These are phyloP conservation scores for Hanseniaspora lachancei DNA, from an alignment of 805 yeast genomes.

Conservation along the genomic window DNA sequence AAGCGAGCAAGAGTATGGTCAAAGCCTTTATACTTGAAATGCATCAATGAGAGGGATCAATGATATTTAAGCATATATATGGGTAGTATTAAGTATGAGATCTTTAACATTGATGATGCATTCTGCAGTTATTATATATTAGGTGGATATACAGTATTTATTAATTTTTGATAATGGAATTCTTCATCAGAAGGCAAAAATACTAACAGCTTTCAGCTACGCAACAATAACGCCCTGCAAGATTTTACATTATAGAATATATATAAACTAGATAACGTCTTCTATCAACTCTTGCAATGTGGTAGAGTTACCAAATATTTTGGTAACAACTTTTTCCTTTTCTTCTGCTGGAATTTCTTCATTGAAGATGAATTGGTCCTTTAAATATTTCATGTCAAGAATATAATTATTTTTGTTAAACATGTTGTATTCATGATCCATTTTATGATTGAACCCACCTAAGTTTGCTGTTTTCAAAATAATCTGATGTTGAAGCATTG, in stretches of 20 bases:
- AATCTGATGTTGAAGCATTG: constrained; percentile 76
- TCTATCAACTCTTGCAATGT: constrained; percentile 4
- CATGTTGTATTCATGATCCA: constrained; percentile 35
- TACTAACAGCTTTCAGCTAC: no score
- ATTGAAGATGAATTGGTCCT: constrained; percentile 7
- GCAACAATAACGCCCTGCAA: no score
- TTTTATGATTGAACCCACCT: constrained; percentile 71
- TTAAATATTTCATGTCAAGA: constrained; percentile 9
- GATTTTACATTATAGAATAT: neutral
- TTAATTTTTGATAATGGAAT: no score
- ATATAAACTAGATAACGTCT: constrained; percentile 1
- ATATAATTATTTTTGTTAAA: constrained; percentile 8
- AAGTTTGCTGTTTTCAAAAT: constrained; percentile 59
- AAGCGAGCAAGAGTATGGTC: constrained; percentile 47
- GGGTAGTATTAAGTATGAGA: no score
- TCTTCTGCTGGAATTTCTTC: constrained; percentile 17
- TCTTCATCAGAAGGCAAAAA: no score
- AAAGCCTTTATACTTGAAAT: constrained; percentile 39
- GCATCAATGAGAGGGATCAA: constrained; percentile 38
- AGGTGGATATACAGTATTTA: no score
- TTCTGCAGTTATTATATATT: no score
- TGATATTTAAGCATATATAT: neutral
- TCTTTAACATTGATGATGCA: no score
- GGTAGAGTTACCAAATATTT: constrained; percentile 9
- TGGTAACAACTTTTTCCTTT: constrained; percentile 2